A percentile compares a stretch with the other conserved stretches of the same genome.
Conservation (phyloP, 1,284 basidiomycete genomes). For the Heterobasidion annosum region DNA sequence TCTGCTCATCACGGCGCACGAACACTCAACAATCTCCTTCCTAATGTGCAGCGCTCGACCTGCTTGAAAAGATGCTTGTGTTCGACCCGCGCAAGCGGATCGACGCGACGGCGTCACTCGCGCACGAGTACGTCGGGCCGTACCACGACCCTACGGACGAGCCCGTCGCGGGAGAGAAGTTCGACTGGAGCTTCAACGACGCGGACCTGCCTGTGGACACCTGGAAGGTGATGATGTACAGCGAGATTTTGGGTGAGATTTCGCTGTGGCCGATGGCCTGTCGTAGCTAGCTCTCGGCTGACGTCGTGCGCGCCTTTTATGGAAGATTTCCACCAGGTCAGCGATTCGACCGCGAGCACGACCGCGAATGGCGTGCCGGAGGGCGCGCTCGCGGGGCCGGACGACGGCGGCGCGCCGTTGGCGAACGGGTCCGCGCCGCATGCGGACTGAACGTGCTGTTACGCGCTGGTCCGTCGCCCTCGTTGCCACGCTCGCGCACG, state of each 20-base stretch:
- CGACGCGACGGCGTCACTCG: constrained; percentile 86
- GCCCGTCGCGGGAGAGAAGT: constrained; percentile 88
- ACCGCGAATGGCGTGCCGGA: constrained; percentile 35
- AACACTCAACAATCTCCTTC: not conserved
- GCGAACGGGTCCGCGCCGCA: not conserved
- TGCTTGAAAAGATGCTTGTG: constrained; percentile 98
- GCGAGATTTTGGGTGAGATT: constrained; percentile 80
- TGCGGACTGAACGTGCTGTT: not conserved
- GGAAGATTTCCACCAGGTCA: constrained; percentile 74
- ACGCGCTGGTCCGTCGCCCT: not conserved
- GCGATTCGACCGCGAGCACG: constrained; percentile 29
- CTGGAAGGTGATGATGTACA: constrained; percentile 99
- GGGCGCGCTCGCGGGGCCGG: constrained; percentile 59
- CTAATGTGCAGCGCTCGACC: constrained; percentile 67
- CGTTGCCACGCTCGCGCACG: not conserved
- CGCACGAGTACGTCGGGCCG: constrained; percentile 91
- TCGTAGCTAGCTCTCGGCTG: not conserved
- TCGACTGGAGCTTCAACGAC: constrained; percentile 99
- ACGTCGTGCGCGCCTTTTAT: not conserved
- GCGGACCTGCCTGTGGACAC: constrained; percentile 99
- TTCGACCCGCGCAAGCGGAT: constrained; percentile 98
- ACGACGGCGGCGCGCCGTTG: constrained; percentile 16
- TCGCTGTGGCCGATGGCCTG: not conserved
- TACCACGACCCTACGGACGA: constrained; percentile 99
- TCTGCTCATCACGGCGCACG: not conserved